Percentiles rank a stretch among this genome's conserved stretches.
Evolutionary conservation across 768 basidiomycete genomes (phyloP).

Genomic region (Leccinum pellstonianum): DNA sequence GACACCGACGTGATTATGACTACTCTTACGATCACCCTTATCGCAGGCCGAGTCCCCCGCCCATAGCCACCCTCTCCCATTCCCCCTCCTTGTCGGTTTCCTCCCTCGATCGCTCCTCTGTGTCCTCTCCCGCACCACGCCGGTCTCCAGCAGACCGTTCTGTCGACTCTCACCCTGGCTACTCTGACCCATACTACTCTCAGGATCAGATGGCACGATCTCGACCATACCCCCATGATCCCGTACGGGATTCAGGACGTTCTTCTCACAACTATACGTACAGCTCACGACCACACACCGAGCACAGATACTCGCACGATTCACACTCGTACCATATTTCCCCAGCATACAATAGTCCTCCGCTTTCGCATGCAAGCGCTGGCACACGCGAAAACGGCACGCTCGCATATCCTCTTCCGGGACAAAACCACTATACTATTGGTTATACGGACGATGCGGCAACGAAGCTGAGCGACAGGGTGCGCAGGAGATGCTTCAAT

Average conservation of each 20-base stretch:
- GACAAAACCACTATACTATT: constrained; percentile 38
- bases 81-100: constrained; percentile 62
- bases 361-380: constrained; percentile 24
- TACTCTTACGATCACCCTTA: constrained; percentile 41
- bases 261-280: constrained; percentile 38
- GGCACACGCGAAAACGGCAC: constrained; percentile 27
- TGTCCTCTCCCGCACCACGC: constrained; percentile 57
- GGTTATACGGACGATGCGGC: constrained; percentile 75
- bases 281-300: constrained; percentile 25
- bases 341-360: constrained; percentile 26
- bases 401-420: constrained; percentile 38
- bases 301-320: constrained; percentile 35
- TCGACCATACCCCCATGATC: constrained; percentile 34
- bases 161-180: constrained; percentile 28
- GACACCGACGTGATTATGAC: constrained; percentile 39
- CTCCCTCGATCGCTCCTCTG: constrained; percentile 58
- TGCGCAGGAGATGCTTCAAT: constrained; percentile 78
- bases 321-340: constrained; percentile 33
- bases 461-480: constrained; percentile 75
- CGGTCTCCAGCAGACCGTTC: constrained; percentile 37
- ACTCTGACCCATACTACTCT: constrained; percentile 40
- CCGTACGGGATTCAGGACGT: constrained; percentile 31
- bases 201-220: constrained; percentile 36
- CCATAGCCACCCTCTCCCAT: constrained; percentile 50
- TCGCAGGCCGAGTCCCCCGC: constrained; percentile 46